Evolutionary conservation across 305 asterid genomes (phyloP).

Genomic region (Plantago rigida): DNA sequence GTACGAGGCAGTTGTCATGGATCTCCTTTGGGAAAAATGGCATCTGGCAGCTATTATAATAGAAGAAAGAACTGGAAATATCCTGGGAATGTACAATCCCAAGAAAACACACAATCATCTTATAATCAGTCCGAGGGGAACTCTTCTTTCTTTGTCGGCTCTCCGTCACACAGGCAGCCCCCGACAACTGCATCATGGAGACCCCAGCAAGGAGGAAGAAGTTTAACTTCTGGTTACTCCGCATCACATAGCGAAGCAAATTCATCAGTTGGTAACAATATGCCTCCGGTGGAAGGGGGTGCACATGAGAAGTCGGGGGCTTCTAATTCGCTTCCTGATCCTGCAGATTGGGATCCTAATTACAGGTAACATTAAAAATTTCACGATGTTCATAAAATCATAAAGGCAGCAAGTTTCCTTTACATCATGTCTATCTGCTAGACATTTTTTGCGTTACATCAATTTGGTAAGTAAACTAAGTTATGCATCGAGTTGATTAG

Average conservation of each 20-base stretch:
- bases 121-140: conserved; percentile 54
- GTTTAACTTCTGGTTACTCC: conserved; percentile 43
- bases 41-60: conserved; percentile 69
- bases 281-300: conserved; percentile 45
- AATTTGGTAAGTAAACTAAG: background rate
- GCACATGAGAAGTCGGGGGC: conserved; percentile 57
- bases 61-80: conserved; percentile 67
- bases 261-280: conserved; percentile 30
- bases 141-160: conserved; percentile 43
- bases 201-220: conserved; percentile 58
- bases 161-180: conserved; percentile 52
- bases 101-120: conserved; percentile 51
- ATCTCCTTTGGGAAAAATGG: conserved; percentile 78
- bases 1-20: conserved; percentile 82
- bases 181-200: conserved; percentile 50
- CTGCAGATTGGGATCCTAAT: conserved; percentile 99
- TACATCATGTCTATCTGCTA: conserved; percentile 5
- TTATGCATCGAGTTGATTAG: too few species aligned
- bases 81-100: conserved; percentile 60
- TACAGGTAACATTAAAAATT: conserved; percentile 52
- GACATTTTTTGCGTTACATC: background rate
- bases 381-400: conserved; percentile 16
- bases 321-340: conserved; percentile 76
- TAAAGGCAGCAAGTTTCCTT: conserved; percentile 18
- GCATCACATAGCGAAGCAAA: conserved; percentile 38